A percentile compares a stretch with the other conserved stretches of the same genome.
Evolutionary conservation across 2,329 filamentous ascomycete species (phyloP).

Genomic region (Emmonsiellopsis sp.): DNA sequence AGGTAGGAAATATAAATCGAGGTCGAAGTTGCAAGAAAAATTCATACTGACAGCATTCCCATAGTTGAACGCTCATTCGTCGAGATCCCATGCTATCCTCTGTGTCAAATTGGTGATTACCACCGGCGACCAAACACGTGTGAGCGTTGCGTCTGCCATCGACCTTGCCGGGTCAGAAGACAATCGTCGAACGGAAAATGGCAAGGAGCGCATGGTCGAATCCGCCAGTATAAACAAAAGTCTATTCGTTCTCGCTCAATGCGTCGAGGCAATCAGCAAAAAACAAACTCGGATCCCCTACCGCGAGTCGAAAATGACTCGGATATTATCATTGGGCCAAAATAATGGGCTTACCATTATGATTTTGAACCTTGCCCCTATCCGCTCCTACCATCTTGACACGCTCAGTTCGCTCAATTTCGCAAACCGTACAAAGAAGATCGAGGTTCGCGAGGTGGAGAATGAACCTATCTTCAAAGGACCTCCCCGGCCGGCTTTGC

Average conservation of each 20-base stretch:
- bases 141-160: constrained; percentile 86
- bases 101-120: constrained; percentile 79
- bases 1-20: constrained; percentile 36
- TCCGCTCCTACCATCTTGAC: constrained; percentile 88
- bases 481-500: constrained; percentile 46
- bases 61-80: constrained; percentile 77
- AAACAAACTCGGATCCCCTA: constrained; percentile 73
- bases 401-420: constrained; percentile 91
- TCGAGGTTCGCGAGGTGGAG: constrained; percentile 89
- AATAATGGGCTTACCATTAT: constrained; percentile 94
- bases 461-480: constrained; percentile 87
- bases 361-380: constrained; percentile 87
- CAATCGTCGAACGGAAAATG: constrained; percentile 88
- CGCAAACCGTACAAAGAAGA: constrained; percentile 89
- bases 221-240: constrained; percentile 97
- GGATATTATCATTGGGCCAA: constrained; percentile 83
- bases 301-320: constrained; percentile 93
- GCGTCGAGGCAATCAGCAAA: constrained; percentile 84
- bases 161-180: constrained; percentile 94
- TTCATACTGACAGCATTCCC: constrained; percentile 11
- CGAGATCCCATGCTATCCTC: constrained; percentile 79
- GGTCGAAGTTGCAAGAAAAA: background rate
- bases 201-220: constrained; percentile 84
- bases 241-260: constrained; percentile 86
- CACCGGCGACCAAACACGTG: constrained; percentile 55